phyloP scores from a whole-genome alignment of 2,329 filamentous ascomycete species.

The Colletotrichum chlorophyti region DNA sequence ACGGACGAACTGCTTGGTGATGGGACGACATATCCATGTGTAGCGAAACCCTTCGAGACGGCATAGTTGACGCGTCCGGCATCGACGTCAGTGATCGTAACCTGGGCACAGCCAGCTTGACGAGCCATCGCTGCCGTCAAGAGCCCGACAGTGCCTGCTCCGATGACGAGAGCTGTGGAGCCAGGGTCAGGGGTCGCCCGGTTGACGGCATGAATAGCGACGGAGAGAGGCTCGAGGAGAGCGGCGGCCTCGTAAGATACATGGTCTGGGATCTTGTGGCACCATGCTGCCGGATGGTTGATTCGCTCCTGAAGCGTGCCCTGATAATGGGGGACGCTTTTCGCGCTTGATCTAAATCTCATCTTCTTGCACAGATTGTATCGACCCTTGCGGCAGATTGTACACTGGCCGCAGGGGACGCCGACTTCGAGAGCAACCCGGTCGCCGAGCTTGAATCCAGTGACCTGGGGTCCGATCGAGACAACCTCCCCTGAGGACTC shows the following conservation, averaged over 20 bases:
- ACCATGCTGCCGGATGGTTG: slow-evolving; percentile 68
- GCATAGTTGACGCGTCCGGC: slow-evolving; percentile 66
- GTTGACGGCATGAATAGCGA: slow-evolving; percentile 67
- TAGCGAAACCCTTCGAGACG: slow-evolving; percentile 63
- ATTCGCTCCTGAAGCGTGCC: slow-evolving; percentile 68
- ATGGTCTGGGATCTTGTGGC: slow-evolving; percentile 67
- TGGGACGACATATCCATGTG: slow-evolving; percentile 63
- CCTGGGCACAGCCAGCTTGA: slow-evolving; percentile 63
- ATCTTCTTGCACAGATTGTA: slow-evolving; percentile 70
- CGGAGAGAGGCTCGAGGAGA: slow-evolving; percentile 66
- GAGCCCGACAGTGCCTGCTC: slow-evolving; percentile 68
- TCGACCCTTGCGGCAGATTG: slow-evolving; percentile 57
- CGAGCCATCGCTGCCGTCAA: slow-evolving; percentile 68
- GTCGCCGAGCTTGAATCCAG: slow-evolving; percentile 61
- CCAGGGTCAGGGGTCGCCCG: slow-evolving; percentile 58
- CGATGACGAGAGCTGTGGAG: slow-evolving; percentile 67
- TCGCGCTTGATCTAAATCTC: slow-evolving; percentile 68
- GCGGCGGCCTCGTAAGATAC: slow-evolving; percentile 66
- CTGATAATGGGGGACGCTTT: slow-evolving; percentile 68
- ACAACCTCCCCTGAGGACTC: slow-evolving; percentile 67
- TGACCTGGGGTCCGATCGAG: slow-evolving; percentile 59
- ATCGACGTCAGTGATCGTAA: slow-evolving; percentile 68
- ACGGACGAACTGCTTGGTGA: slow-evolving; percentile 53
- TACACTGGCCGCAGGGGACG: slow-evolving; percentile 59
- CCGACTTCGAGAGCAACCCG: slow-evolving; percentile 66